Evolutionary conservation across 495 filamentous ascomycete species (phyloP).

Genomic region (Penicillium crystallinum): DNA sequence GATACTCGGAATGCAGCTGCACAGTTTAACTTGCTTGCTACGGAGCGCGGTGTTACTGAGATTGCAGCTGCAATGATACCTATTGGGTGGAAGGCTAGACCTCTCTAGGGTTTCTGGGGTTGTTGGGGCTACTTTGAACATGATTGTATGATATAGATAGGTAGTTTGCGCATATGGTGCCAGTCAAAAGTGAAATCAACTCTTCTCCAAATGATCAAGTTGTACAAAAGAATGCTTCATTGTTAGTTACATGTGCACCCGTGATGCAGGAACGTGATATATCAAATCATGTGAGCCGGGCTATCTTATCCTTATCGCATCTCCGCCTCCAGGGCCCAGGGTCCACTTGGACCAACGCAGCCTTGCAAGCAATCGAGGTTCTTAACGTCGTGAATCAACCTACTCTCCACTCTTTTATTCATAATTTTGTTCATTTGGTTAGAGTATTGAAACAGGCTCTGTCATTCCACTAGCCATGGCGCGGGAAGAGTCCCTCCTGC

Average conservation of each 20-base stretch:
- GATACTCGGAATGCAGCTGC: constrained; percentile 93
- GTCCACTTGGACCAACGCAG: neutral
- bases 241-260: neutral
- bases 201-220: neutral
- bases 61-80: constrained; percentile 89
- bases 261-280: constrained; percentile 10
- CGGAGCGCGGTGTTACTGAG: constrained; percentile 70
- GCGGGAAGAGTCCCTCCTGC: constrained; percentile 41
- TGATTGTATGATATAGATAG: neutral
- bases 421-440: neutral
- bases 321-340: constrained; percentile 1
- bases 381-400: neutral
- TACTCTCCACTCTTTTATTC: too few species aligned
- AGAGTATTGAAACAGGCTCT: neutral
- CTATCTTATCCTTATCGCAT: constrained; percentile 4
- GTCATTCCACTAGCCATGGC: constrained; percentile 28
- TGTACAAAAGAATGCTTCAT: neutral
- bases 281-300: constrained; percentile 8
- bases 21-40: constrained; percentile 82
- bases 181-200: neutral
- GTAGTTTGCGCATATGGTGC: neutral
- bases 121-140: neutral
- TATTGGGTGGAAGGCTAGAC: constrained; percentile 67
- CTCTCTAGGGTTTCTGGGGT: constrained; percentile 2
- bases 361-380: neutral